Base-by-base conservation (phyloP, 2,329 filamentous ascomycete species). In the Cladosporium colombiae region DNA sequence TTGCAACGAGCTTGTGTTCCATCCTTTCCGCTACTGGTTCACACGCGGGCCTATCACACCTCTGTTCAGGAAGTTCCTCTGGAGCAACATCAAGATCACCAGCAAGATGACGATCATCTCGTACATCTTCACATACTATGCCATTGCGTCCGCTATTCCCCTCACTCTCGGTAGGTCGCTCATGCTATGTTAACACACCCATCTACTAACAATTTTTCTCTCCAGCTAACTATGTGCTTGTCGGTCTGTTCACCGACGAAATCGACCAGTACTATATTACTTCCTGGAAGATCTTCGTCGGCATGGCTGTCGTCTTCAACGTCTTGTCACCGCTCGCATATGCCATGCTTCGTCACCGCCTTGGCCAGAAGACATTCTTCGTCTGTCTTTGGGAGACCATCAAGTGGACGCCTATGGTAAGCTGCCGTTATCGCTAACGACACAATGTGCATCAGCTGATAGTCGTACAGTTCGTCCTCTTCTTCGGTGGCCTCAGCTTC, bases 401-500 rank as follows among this genome's bases (percentile, higher is more conserved):
- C 72, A 88, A 86, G 71, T 89, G 87, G 87, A 82, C 86, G 21
- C 84, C 84, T 2, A 82, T 89, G 78, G 62, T 65, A 58, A 29
- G 29, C 31, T 56, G 1, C 29, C 3, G 2, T 21, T 1, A 10
- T 31, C 27, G 3, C 18, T 11, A 11, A n/a, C n/a, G 7, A 29
- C 25, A 2, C 8, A 8, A 21, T 31, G 27, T 18, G n/a, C 16
- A 21, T 33, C 27, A 29, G 18, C 52, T 55, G 5, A 55, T 13
- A 21, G 10, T 29, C 8, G 3, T 33, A 3, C 10, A 65, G 62
- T 82, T 94, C 57, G 89, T 89, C 68, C 89, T 95, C 76, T 96
- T 95, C 83, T 83, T 96, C 21, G 92, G 92, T 62, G 92, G 92
- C 46, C 83, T 95, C 59, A 91, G 88, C 1, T 84, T 96, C 40